Evolutionary conservation across 768 basidiomycete species (phyloP).

Genomic region (Auricularia sp.): DNA sequence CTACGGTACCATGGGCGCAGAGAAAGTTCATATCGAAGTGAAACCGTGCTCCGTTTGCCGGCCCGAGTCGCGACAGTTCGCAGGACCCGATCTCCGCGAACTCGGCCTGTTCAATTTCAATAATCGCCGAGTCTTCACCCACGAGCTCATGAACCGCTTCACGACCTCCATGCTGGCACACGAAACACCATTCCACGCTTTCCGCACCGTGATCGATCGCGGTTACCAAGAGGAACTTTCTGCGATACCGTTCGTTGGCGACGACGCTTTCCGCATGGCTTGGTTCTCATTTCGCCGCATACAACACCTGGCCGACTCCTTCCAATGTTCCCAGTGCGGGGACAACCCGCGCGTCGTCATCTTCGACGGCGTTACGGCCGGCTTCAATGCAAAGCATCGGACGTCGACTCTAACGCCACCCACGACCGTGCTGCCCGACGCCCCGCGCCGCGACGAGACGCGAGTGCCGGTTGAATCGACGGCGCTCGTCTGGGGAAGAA

Average conservation of each 20-base stretch:
- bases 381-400: not conserved
- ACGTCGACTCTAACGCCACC: not conserved
- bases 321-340: conserved; percentile 11
- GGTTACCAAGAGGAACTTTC: conserved; percentile 4
- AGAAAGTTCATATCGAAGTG: not conserved
- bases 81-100: conserved; percentile 10
- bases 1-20: not conserved
- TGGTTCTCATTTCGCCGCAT: conserved; percentile 12
- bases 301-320: conserved; percentile 7
- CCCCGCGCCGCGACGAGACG: not conserved
- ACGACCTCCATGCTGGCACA: conserved; percentile 10
- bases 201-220: conserved; percentile 5
- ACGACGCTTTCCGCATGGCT: conserved; percentile 11
- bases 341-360: conserved; percentile 8
- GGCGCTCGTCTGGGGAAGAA: not conserved
- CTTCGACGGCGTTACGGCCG: conserved; percentile 6
- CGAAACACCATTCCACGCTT: conserved; percentile 12
- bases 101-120: conserved; percentile 13
- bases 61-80: not conserved
- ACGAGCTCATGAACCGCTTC: conserved; percentile 13
- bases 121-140: conserved; percentile 11
- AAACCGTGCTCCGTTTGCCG: not conserved
- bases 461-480: not conserved
- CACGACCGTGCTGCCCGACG: not conserved
- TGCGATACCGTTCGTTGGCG: conserved; percentile 5